Percentiles rank a stretch among this genome's conserved stretches.
phyloP scores from a whole-genome alignment of 164 flowering plant species.

The Nelumbo lutea region DNA sequence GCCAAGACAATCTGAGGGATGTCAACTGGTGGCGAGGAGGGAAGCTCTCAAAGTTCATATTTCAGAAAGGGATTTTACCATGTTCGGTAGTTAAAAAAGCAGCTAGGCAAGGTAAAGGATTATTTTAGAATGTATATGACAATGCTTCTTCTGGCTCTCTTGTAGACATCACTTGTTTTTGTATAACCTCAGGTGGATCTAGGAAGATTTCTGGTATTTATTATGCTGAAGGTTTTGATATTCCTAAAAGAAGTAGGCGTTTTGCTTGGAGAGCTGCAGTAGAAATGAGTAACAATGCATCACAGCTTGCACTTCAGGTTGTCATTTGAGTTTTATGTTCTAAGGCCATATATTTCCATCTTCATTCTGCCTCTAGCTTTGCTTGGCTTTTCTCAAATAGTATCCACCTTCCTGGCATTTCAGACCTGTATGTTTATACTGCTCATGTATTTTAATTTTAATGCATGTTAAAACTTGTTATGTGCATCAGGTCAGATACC shows the following conservation, averaged over 20 bases:
- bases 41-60: conserved; percentile 48
- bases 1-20: conserved; percentile 24
- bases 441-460: neutral
- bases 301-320: conserved; percentile 97
- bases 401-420: neutral
- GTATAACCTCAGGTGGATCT: conserved; percentile 55
- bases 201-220: conserved; percentile 53
- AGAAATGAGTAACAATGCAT: conserved; percentile 60
- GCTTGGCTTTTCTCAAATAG: neutral
- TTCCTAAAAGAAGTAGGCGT: conserved; percentile 79
- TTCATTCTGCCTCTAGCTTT: neutral
- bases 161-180: neutral
- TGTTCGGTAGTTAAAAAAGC: conserved; percentile 43
- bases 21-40: conserved; percentile 88
- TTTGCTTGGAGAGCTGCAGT: conserved; percentile 89
- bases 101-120: conserved; percentile 67
- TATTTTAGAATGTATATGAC: neutral
- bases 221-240: conserved; percentile 64
- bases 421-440: neutral
- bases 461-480: conserved; percentile 5
- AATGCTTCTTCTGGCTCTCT: neutral
- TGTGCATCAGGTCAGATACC: conserved; percentile 71
- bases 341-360: neutral
- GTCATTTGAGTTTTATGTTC: conserved; percentile 7
- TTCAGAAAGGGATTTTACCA: conserved; percentile 69